Evolutionary conservation across 202 grass and related monocot genomes (phyloP), one percentile per base, ranked within the genome.

Genomic region (Carex arenaria): DNA sequence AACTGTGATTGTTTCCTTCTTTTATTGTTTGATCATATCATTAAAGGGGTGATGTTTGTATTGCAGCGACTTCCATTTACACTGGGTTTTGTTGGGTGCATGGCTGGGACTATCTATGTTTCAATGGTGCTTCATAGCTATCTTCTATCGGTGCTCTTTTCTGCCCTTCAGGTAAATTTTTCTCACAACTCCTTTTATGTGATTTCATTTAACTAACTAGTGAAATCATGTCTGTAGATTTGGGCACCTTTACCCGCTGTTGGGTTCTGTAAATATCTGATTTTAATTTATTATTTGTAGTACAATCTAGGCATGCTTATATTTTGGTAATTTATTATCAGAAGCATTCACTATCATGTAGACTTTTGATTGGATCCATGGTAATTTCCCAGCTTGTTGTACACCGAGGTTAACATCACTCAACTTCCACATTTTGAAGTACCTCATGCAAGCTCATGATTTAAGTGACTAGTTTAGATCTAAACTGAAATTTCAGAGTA

Each of bases 61-160:
- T 49, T 92, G 69, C 93, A 99, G 96, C 92, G 96, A 61, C 68
- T 99, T 22, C 96, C 91, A 3, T 96, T 99, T 79, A 92, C 96
- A 66, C 49, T 89, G 19, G 91, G 91, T 53, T 94, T 99, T 83
- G 83, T 91, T 26, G 96, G 93, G 64, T 95, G 96, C 80, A 99
- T 99, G 96, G 85, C 90, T 9, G 93, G 96, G 71, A 99, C 96
- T 0, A 94, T 99, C 62, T 99, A 96, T 83, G 93, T 94, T 79
- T 99, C 96, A 18, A 96, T 99, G 85, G 87, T 96, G 68, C 96
- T 99, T 83, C 96, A 96, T 86, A 99, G 93, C 68, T 99, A 99
- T 84, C 89, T 99, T 85, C 88, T 99, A 59, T 99, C 96, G 0
- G 96, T 99, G 73, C 89, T 99, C 80, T 96, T 99, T 81, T 99